Percentiles rank a stretch among this genome's conserved stretches.
Conservation (phyloP, 2,329 filamentous ascomycete genomes). For the Cadophora malorum region DNA sequence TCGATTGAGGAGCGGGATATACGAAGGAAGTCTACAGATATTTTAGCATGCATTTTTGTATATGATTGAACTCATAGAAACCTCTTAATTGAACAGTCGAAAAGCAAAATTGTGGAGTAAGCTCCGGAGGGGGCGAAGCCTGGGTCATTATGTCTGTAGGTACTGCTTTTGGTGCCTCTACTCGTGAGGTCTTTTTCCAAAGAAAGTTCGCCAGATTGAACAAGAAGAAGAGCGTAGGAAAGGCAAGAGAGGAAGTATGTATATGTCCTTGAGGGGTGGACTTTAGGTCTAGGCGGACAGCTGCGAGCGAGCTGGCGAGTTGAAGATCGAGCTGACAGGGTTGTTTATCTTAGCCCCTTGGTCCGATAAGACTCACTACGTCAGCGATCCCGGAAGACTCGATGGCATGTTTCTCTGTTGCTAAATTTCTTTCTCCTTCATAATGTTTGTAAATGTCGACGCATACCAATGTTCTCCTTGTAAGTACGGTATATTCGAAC, state of each 20-base stretch:
- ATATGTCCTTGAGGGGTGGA: background rate
- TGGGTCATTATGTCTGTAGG: constrained; percentile 41
- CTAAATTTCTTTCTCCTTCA: constrained; percentile 12
- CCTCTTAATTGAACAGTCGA: constrained; percentile 72
- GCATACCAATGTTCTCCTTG: constrained; percentile 62
- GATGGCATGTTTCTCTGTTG: background rate
- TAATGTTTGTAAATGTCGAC: constrained; percentile 50
- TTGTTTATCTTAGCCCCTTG: constrained; percentile 29
- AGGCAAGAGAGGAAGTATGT: background rate
- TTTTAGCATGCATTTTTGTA: background rate
- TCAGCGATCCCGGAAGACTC: constrained; percentile 8
- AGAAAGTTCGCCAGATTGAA: constrained; percentile 43
- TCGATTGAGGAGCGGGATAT: constrained; percentile 85
- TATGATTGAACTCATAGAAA: constrained; percentile 44
- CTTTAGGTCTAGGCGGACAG: background rate
- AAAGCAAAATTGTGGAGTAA: constrained; percentile 82
- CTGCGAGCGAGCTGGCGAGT: constrained; percentile 13
- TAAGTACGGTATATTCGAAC: constrained; percentile 46
- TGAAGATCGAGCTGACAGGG: constrained; percentile 20
- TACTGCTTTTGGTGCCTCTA: constrained; percentile 34
- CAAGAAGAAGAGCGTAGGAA: constrained; percentile 4
- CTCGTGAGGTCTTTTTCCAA: constrained; percentile 42
- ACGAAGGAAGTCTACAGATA: constrained; percentile 79
- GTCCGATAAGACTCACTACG: constrained; percentile 27
- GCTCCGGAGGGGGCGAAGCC: constrained; percentile 50